These are phyloP conservation scores for Trichoderma aggressivum DNA, from an alignment of 2,329 filamentous ascomycete genomes.

Conservation along the genomic window DNA sequence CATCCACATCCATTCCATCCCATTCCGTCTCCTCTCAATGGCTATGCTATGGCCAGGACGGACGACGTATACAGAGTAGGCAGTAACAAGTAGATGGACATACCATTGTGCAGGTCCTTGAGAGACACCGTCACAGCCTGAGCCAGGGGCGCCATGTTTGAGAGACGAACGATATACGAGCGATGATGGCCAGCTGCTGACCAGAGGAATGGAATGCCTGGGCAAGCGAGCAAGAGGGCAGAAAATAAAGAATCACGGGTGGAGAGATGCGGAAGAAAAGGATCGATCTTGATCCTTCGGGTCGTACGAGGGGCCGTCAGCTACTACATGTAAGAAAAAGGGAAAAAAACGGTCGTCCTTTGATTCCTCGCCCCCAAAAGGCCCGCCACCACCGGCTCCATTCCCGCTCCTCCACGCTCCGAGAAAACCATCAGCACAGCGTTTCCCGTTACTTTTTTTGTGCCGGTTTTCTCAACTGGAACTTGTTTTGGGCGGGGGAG, in stretches of 20 bases:
- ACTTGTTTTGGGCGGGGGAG: slow-evolving; percentile 1
- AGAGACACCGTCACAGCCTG: slow-evolving; percentile 60
- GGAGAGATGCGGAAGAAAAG: slow-evolving; percentile 3
- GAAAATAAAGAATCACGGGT: neutral
- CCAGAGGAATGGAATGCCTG: neutral
- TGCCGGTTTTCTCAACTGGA: neutral
- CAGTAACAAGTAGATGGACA: neutral
- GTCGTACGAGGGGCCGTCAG: neutral
- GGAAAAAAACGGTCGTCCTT: neutral
- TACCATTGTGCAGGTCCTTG: slow-evolving; percentile 58
- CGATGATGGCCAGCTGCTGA: slow-evolving; percentile 5
- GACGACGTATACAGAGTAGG: neutral
- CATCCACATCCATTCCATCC: neutral
- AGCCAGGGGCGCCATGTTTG: slow-evolving; percentile 43
- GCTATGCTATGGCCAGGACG: neutral
- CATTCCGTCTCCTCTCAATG: neutral
- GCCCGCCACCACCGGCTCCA: slow-evolving; percentile 5
- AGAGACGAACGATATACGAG: neutral
- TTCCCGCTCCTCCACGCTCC: slow-evolving; percentile 1
- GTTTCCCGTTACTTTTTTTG: neutral
- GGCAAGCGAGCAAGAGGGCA: neutral
- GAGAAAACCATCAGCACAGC: neutral
- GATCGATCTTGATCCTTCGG: slow-evolving; percentile 2
- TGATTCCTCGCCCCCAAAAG: slow-evolving; percentile 3
- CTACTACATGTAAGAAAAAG: slow-evolving; percentile 1